Evolutionary conservation across 768 basidiomycete genomes (phyloP).

Genomic region (Lactarius quietus): DNA sequence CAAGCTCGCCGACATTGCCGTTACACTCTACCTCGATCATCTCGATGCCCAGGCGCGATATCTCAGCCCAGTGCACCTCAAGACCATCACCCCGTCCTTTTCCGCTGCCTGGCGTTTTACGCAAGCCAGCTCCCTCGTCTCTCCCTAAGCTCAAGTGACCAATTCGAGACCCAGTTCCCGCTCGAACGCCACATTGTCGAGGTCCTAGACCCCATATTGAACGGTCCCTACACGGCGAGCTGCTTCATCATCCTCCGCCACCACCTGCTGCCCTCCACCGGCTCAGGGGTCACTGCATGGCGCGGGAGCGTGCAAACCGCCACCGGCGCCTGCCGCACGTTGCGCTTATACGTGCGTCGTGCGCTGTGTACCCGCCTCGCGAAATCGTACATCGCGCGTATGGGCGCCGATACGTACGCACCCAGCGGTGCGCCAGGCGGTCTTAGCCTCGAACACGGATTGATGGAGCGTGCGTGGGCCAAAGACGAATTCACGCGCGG

Average conservation of each 20-base stretch:
- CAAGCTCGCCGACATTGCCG: constrained; percentile 59
- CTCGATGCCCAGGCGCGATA: constrained; percentile 58
- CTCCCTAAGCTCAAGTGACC: constrained; percentile 44
- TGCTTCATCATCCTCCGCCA: constrained; percentile 62
- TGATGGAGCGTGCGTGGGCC: constrained; percentile 73
- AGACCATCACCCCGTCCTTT: constrained; percentile 64
- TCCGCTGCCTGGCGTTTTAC: constrained; percentile 63
- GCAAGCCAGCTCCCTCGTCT: constrained; percentile 65
- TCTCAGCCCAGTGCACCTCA: constrained; percentile 52
- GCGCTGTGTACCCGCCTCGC: constrained; percentile 60
- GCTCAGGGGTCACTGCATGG: constrained; percentile 25
- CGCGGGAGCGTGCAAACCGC: constrained; percentile 30
- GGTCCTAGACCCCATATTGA: constrained; percentile 51
- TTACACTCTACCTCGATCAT: constrained; percentile 59
- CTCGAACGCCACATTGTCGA: constrained; percentile 57
- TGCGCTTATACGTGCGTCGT: constrained; percentile 61
- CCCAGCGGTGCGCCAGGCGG: constrained; percentile 57
- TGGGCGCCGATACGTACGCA: constrained; percentile 50
- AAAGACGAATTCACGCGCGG: constrained; percentile 64
- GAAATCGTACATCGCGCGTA: constrained; percentile 58
- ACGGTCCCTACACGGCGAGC: constrained; percentile 60
- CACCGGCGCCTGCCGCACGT: constrained; percentile 42
- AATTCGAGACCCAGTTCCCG: constrained; percentile 32
- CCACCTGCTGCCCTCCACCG: constrained; percentile 49
- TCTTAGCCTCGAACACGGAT: constrained; percentile 55